Evolutionary conservation across 2,329 filamentous ascomycete genomes (phyloP).

Genomic region (Xylariaceae sp.): DNA sequence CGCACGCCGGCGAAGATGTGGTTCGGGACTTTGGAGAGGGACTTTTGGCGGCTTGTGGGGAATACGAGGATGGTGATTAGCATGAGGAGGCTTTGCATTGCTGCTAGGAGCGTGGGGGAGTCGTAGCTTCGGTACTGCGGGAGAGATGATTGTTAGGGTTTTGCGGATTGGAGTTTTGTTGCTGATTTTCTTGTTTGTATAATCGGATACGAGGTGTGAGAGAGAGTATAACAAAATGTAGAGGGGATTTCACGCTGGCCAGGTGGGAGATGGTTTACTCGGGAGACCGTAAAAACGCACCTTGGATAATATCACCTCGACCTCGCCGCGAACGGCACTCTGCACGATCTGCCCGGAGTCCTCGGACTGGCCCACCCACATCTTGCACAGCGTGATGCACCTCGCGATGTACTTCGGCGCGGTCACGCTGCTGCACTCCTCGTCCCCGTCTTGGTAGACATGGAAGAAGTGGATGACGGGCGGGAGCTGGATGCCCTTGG

Average conservation of each 20-base stretch:
- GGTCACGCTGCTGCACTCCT: not conserved
- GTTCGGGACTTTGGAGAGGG: slow-evolving; percentile 22
- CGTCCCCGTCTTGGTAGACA: slow-evolving; percentile 8
- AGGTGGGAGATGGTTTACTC: too few relatives aligned
- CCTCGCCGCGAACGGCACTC: slow-evolving; percentile 33
- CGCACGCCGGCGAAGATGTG: slow-evolving; percentile 33
- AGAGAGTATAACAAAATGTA: too few relatives aligned
- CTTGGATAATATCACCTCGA: slow-evolving; percentile 31
- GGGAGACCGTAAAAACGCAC: slow-evolving; percentile 21
- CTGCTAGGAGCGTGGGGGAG: slow-evolving; percentile 33
- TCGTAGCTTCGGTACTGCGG: slow-evolving; percentile 33
- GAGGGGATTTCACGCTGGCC: not conserved
- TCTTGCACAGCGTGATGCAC: slow-evolving; percentile 36
- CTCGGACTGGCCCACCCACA: slow-evolving; percentile 36
- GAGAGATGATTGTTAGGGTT: not conserved
- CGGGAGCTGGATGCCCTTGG: slow-evolving; percentile 36
- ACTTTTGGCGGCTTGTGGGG: slow-evolving; percentile 28
- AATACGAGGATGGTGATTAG: slow-evolving; percentile 39
- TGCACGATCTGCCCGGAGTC: slow-evolving; percentile 31
- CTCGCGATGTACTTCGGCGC: slow-evolving; percentile 33
- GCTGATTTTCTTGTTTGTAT: too few relatives aligned
- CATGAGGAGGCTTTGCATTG: slow-evolving; percentile 36
- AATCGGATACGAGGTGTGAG: too few relatives aligned
- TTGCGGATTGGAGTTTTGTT: too few relatives aligned
- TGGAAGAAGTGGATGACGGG: slow-evolving; percentile 36